Evolutionary conservation across 2,329 filamentous ascomycete species (phyloP), one percentile per base, ranked within the genome.

Genomic region (Pyrenophora seminiperda): DNA sequence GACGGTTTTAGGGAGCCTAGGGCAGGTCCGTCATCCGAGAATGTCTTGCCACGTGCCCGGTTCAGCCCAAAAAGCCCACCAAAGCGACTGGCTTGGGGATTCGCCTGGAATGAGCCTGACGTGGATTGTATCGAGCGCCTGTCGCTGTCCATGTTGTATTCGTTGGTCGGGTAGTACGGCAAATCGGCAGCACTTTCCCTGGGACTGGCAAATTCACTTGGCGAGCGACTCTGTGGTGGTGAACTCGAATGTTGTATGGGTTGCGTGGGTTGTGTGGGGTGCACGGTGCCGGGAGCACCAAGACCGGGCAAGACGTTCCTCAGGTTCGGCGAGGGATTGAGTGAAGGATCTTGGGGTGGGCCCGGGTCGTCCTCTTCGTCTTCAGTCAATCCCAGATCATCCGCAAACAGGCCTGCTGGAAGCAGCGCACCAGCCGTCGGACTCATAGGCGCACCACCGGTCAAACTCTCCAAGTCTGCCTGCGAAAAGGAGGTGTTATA

Each of bases 341-440:
- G 53, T 5, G 59, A 63, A 33, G 57, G 53, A 4, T 56, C 52
- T 32, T 64, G 60, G 13, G 65, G 58, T 20, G 64, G 57, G 37
- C 61, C 62, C 20, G 60, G 50, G 15, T 72, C 66, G 38, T 71
- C 62, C 11, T 72, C 63, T 30, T 72, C 70, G 7, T 60, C 58
- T 32, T 72, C 68, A 0, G 62, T 70, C 39, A 66, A 75, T 13
- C 86, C 85, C 31, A 86, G 79, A 39, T 89, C 86, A 42, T 87
- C 84, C 5, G 80, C 80, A 41, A 85, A 79, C 3, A 88, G 75
- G 51, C 83, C 84, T 1, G 89, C 88, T 0, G 90, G 90, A 13
- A 95, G 75, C 3, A 93, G 77, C 13, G 86, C 82, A 20, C 88
- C 85, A 2, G 89, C 90, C 3, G 88, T 88, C 1, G 90, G 90